Base-by-base conservation (phyloP, 805 yeast genomes). In the Saccharomyces paradoxus region DNA sequence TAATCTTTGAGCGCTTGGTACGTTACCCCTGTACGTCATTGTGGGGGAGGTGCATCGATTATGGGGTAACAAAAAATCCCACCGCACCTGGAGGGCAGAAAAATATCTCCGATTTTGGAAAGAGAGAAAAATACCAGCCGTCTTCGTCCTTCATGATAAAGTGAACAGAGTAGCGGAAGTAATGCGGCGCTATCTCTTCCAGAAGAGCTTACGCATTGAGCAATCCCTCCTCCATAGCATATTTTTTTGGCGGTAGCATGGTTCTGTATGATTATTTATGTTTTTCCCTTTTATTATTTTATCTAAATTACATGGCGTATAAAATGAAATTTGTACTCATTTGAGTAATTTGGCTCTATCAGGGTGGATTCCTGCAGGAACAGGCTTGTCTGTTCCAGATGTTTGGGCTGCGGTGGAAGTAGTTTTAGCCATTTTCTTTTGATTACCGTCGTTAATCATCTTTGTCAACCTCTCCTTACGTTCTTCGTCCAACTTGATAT, bases 401-500 rank as follows among this genome's bases (percentile, higher is more conserved):
- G 46, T 17, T 27, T 57, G 46, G 41, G 58, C 50, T 53, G 65
- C 53, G 21, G 50, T 47, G n/a, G 55, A 28, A 1, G 49, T 28
- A 7, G 53, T 24, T 4, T 50, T 31, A 31, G 58, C 72, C 12
- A 66, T 67, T 49, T 67, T 75, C 56, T 68, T 74, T 57, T 63
- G 72, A 58, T 65, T 68, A 49, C 67, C 66, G 47, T 72, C 74
- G 53, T 72, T 71, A 54, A 76, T 79, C 63, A 78, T 76, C 61
- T 78, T 77, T 53, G 68, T 62, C 48, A 83, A 76, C 63, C 84
- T 80, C 44, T 76, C 80, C 55, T 74, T 78, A 62, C 95, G 79
- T 65, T 91, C 96, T 28, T 77, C 84, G 48, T 78, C 79, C 62
- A 91, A 73, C 63, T 84, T 84, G 48, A 81, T 85, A 68, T 92